Conservation (phyloP, 2,329 filamentous ascomycete species). For the Arthrobotrys musiformis region DNA sequence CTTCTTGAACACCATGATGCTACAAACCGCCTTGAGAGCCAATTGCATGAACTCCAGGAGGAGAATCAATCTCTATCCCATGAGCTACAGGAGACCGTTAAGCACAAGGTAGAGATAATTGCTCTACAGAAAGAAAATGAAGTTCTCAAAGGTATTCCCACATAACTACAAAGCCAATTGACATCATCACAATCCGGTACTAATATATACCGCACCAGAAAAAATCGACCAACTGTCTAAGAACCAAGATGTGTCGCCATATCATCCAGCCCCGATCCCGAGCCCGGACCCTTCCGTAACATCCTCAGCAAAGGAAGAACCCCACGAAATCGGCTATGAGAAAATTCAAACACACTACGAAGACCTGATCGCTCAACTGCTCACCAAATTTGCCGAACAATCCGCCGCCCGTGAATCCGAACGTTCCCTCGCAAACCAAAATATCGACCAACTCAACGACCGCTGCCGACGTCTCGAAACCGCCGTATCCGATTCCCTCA, state of each 20-base stretch:
- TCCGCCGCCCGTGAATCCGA: conserved; percentile 37
- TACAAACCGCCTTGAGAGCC: conserved; percentile 48
- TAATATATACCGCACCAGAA: conserved; percentile 9
- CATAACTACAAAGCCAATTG: background rate
- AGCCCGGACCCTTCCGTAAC: conserved; percentile 51
- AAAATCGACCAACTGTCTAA: conserved; percentile 48
- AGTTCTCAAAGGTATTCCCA: conserved; percentile 34
- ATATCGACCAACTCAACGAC: conserved; percentile 51
- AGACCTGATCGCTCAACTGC: conserved; percentile 41
- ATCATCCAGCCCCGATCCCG: conserved; percentile 43
- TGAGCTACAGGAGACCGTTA: conserved; percentile 39
- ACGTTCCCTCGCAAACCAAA: conserved; percentile 42
- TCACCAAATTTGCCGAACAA: conserved; percentile 47
- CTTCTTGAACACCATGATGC: conserved; percentile 53
- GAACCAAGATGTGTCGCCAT: conserved; percentile 12
- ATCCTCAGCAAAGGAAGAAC: conserved; percentile 31
- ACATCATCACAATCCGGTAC: background rate
- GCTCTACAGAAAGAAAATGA: conserved; percentile 51
- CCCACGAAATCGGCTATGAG: conserved; percentile 29
- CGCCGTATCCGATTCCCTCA: conserved; percentile 41
- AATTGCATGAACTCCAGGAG: conserved; percentile 53
- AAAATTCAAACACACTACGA: conserved; percentile 50
- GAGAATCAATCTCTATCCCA: conserved; percentile 45
- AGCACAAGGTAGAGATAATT: conserved; percentile 50
- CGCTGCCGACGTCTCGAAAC: conserved; percentile 51